Base-by-base conservation (phyloP, 192 early-diverging fungal genomes). In the Entophlyctis helioformis region DNA sequence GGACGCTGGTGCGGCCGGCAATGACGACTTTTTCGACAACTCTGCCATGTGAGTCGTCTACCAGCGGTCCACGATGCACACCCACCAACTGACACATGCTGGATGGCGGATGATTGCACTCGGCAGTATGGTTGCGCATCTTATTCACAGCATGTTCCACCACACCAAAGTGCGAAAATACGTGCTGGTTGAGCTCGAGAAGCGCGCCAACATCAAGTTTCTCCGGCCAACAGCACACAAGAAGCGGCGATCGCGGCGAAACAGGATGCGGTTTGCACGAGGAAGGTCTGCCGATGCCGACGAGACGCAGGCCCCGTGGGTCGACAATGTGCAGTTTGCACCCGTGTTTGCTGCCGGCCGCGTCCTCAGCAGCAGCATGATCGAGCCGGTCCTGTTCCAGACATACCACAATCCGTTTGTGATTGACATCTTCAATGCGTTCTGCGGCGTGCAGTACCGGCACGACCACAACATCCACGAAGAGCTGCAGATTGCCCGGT, bases 331-430 rank as follows among this genome's bases (percentile, higher is more conserved):
- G 2, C 57, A 67, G 38, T 71, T 67, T 49, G 61, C 77, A 0
- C 78, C 82, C 6, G 59, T 74, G 7, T 85, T 74, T 63, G 82
- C 76, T 2, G 64, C 68, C 27, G 82, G 82, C 2, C 59, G 78
- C 24, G 80, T 81, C 9, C 54, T 85, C 1, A 60, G 61, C 1
- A 67, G 65, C 13, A 57, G 55, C 18, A 59, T 81, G 50, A 40
- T 85, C 11, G 71, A 70, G 38, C 59, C 69, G 16, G 61, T 80
- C 1, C 56, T 82, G 1, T 69, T 61, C 40, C 70, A 64, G 37
- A 46, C 74, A 0, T 74, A 71, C 39, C 65, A 69, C 36, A 77
- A 77, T 32, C 57, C 71, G 0, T 64, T 60, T 16, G 68, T 82
- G 40, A 24, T 85, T 22, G 69, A 73, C 20, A 60, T 81, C 3